A percentile compares a stretch with the other conserved stretches of the same genome.
phyloP scores from a whole-genome alignment of 2,329 filamentous ascomycete genomes.

The Botrytis pseudocinerea region DNA sequence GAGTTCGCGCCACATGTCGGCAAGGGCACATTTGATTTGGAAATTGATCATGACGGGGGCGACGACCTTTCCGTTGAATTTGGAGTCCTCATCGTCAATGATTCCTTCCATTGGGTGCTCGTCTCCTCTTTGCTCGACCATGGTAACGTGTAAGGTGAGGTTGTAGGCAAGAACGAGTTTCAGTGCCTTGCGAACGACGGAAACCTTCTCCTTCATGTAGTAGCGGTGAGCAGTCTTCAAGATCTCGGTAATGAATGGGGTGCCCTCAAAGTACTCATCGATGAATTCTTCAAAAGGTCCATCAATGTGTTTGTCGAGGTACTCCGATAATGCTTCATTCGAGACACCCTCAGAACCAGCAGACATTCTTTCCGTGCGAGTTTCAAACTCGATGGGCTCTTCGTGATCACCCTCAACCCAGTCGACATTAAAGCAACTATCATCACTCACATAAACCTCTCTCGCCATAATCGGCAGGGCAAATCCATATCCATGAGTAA shows the following conservation, averaged over 20 bases:
- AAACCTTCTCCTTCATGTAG: conserved; percentile 83
- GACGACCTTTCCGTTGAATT: conserved; percentile 85
- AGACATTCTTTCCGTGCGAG: conserved; percentile 84
- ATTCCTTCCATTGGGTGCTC: conserved; percentile 77
- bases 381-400: conserved; percentile 77
- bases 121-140: conserved; percentile 85
- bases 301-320: conserved; percentile 93
- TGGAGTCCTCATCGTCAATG: conserved; percentile 83
- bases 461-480: conserved; percentile 90
- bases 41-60: conserved; percentile 99
- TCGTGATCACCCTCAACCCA: conserved; percentile 84
- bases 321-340: conserved; percentile 77
- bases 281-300: conserved; percentile 90
- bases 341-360: conserved; percentile 88
- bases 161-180: conserved; percentile 97
- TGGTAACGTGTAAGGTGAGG: conserved; percentile 88
- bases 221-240: conserved; percentile 94
- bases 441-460: conserved; percentile 88
- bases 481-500: conserved; percentile 95
- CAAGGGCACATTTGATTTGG: conserved; percentile 96
- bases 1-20: conserved; percentile 96
- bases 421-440: conserved; percentile 89
- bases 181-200: conserved; percentile 89
- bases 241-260: conserved; percentile 91
- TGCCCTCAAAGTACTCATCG: conserved; percentile 94